These are phyloP conservation scores for Lophiostoma macrostomum DNA, from an alignment of 495 filamentous ascomycete species.

Conservation along the genomic window DNA sequence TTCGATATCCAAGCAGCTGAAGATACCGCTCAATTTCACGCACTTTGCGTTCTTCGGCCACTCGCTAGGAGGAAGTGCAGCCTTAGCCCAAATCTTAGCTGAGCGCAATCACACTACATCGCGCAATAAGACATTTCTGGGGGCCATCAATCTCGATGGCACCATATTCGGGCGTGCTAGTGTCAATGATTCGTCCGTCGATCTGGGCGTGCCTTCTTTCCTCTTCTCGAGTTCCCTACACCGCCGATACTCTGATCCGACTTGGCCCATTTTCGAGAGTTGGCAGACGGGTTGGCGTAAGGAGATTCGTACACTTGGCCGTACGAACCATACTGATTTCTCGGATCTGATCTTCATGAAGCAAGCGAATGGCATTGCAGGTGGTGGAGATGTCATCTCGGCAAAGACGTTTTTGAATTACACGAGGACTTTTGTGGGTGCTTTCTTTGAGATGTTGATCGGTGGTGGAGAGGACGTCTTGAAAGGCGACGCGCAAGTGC, in stretches of 20 bases:
- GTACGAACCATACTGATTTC: conserved; percentile 10
- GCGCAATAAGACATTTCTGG: conserved; percentile 32
- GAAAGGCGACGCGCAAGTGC: no score
- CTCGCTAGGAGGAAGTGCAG: conserved; percentile 52
- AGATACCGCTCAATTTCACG: neutral
- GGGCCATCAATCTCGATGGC: conserved; percentile 51
- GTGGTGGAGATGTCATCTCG: no score
- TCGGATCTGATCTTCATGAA: conserved; percentile 6
- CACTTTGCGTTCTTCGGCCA: conserved; percentile 41
- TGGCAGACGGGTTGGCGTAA: neutral
- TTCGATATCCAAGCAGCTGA: neutral
- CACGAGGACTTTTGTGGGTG: no score
- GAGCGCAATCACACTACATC: conserved; percentile 11
- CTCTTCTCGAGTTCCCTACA: neutral
- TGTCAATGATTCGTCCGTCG: neutral
- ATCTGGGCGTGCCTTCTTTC: neutral
- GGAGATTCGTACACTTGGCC: neutral
- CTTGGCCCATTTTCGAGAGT: neutral
- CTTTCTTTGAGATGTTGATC: no score
- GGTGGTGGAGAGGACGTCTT: no score
- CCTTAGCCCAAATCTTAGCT: conserved; percentile 41
- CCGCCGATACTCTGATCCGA: neutral
- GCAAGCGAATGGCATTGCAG: no score
- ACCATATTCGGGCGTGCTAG: neutral
- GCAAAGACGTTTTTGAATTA: no score